Percentiles rank a stretch among this genome's conserved stretches.
Conservation (phyloP, 805 yeast species). For the Candida lessepsii region DNA sequence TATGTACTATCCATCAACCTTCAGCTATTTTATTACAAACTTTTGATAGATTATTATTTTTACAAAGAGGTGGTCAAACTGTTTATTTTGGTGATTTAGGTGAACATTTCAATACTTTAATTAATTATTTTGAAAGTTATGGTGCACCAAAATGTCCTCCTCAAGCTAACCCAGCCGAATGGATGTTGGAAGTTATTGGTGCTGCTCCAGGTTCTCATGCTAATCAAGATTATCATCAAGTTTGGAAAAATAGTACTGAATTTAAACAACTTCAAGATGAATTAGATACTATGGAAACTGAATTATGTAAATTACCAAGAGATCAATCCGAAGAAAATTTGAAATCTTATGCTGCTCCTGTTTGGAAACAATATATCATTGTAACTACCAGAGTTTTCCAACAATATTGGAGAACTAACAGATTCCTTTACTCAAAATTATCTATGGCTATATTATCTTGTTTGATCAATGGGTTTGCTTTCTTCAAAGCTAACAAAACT, state of each 20-base stretch:
- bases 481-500: conserved; percentile 62
- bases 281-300: conserved; percentile 47
- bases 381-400: conserved; percentile 25
- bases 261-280: conserved; percentile 55
- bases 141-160: conserved; percentile 54
- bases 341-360: conserved; percentile 29
- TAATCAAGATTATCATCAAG: conserved; percentile 67
- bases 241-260: conserved; percentile 64
- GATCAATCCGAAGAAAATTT: conserved; percentile 25
- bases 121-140: conserved; percentile 64
- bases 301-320: conserved; percentile 50
- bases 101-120: conserved; percentile 54
- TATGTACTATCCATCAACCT: conserved; percentile 58
- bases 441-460: conserved; percentile 54
- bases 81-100: conserved; percentile 85
- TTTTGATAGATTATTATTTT: conserved; percentile 28
- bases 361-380: conserved; percentile 33
- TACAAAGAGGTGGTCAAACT: conserved; percentile 46
- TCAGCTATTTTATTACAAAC: conserved; percentile 47
- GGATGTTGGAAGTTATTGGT: conserved; percentile 87
- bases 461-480: conserved; percentile 70
- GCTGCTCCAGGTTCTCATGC: conserved; percentile 81
- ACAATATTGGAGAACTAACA: conserved; percentile 55
- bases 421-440: conserved; percentile 60
- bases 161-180: conserved; percentile 53